Conservation (phyloP, 805 yeast species). For the Kluyveromyces wickerhamii region DNA sequence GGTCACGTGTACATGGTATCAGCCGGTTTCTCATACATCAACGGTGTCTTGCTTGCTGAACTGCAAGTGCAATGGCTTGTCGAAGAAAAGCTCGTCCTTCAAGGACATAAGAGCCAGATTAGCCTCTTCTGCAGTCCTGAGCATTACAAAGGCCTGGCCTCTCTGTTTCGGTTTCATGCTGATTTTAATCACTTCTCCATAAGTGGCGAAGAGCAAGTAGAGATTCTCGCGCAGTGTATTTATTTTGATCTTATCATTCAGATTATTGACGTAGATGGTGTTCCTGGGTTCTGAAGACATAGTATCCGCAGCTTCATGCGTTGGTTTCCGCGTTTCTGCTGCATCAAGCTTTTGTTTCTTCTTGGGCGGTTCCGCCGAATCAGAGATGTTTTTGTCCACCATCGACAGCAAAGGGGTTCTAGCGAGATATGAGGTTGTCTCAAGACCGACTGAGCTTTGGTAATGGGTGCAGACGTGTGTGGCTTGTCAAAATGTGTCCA, state of each 20-base stretch:
- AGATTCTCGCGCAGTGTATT: conserved; percentile 42
- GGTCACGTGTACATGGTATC: not conserved
- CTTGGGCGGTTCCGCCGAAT: conserved; percentile 7
- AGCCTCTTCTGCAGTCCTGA: conserved; percentile 43
- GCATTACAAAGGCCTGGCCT: conserved; percentile 62
- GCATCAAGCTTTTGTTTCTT: conserved; percentile 10
- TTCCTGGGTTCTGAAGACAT: conserved; percentile 25
- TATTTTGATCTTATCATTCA: conserved; percentile 47
- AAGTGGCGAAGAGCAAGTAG: conserved; percentile 51
- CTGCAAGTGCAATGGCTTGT: conserved; percentile 40
- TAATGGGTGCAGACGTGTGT: too few species aligned
- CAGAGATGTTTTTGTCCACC: not conserved
- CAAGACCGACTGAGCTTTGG: too few species aligned
- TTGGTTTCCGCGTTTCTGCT: not conserved
- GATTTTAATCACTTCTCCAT: conserved; percentile 57
- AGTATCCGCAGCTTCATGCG: not conserved
- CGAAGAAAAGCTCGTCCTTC: conserved; percentile 44
- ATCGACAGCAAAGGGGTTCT: too few species aligned
- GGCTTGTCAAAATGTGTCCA: too few species aligned
- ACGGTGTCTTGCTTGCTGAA: conserved; percentile 30
- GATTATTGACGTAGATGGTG: conserved; percentile 52
- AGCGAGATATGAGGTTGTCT: too few species aligned
- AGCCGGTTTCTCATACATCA: not conserved
- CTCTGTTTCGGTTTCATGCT: conserved; percentile 38
- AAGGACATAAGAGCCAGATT: conserved; percentile 41